Evolutionary conservation across 441 rosid species (phyloP), one percentile per base, ranked within the genome.

Genomic region (Geranium incanum): DNA sequence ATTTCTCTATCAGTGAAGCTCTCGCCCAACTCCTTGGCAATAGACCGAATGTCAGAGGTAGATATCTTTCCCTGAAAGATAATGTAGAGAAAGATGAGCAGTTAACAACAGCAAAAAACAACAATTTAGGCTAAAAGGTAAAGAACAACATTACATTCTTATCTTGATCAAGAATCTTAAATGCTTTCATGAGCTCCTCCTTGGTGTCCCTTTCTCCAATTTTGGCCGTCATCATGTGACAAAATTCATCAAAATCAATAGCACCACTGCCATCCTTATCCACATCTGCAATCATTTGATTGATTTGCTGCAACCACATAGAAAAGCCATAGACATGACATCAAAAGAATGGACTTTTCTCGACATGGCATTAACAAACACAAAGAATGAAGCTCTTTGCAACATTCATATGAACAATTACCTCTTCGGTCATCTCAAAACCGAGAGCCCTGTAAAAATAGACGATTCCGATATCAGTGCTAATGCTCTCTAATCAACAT

Each of bases 221-320:
- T 80, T 95, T 92, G 68, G 96, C 89, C 23, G 98, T 95, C 99
- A 95, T 95, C 98, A 95, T 95, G 74, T 88, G 82, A 23, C 70
- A 89, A 81, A 95, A 95, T 81, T 95, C 99, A 80, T 90, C 96
- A 76, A 83, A 95, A 79, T 95, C 98, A 73, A 95, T 95, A 12
- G 96, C 84, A 73, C 98, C 99, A 78, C 99, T 92, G 68, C 97
- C 96, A 81, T 95, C 99, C 79, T 90, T 95, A 72, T 95, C 99
- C 43, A 95, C 99, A 77, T 95, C 99, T n/a, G 89, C 92, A 82
- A 95, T 95, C 98, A 95, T 95, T 89, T 95, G 88, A n/a, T 80
- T 71, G 80, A 92, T 92, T 92, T 92, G 97, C 96, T 89, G 83
- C 68, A 72, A 70, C 16, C 15, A 8, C 36, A 75, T 72, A 77